Evolutionary conservation across 345 rosid genomes (phyloP), one percentile per base, ranked within the genome.

Genomic region (Geranium brycei): DNA sequence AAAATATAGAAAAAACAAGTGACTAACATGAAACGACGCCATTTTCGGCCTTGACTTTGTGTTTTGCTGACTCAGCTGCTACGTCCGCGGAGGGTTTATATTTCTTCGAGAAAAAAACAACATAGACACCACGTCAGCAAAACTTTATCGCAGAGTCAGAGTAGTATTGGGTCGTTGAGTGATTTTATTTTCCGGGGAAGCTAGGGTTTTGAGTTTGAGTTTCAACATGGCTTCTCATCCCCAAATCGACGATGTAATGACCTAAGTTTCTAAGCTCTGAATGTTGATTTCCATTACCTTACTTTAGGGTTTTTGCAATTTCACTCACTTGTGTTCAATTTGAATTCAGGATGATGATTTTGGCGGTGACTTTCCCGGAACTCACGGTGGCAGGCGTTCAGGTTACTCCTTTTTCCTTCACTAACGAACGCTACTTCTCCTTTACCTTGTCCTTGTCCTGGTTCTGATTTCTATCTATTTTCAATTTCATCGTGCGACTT

Each of bases 281-380:
- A 47, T 5, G 28, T 23, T 2, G 4, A 19, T 51, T 1, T 5
- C 23, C 19, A n/a, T 4, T 58, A 38, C 31, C n/a, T 51, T 31
- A 7, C 41, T 7, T 35, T 35, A 35, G 41, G 5, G 5, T 35
- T 35, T 3, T 35, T 35, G 5, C 41, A 35, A 35, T 35, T 35
- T 35, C 41, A 4, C 51, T 40, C 17, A 55, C 14, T 19, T 8
- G 7, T 23, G 35, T 62, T 47, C 31, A 19, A 19, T 31, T 62
- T 57, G 69, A 7, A 55, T 62, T 55, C 72, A 89, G 79, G 98
- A 92, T 62, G 98, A 92, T 74, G 97, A 86, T 77, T 92, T 92
- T 65, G 98, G 93, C 3, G 91, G 95, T 12, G 97, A 90, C 69
- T 83, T 79, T 69, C 59, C 86, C 1, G 86, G 82, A 28, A 67